Base-by-base conservation (phyloP, 345 rosid genomes). In the Pugionium dolabratum region DNA sequence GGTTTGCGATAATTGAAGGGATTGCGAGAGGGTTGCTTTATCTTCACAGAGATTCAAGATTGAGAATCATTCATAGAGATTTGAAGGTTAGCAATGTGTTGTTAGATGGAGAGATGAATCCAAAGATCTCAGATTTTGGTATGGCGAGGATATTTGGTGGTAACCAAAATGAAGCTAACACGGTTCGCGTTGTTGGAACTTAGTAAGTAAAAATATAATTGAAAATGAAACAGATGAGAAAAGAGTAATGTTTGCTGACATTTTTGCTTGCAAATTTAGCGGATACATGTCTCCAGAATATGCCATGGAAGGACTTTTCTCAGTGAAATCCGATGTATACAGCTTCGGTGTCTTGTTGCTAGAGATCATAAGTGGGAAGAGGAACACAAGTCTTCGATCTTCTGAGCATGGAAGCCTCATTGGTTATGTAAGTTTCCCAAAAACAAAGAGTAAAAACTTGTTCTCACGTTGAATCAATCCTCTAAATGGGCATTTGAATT, bases 231-330 rank as follows among this genome's bases (percentile, higher is more conserved):
- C 56, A 47, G 42, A 54, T 44, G 9, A 33, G 18, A 52, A 54
- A 34, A 31, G 6, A 42, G 2, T 34, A 25, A 29, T 44, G 46
- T 57, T 64, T 18, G 11, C 43, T 59, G 4, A 62, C 50, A 4
- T 1, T 11, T 33, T 29, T 18, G 4, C 26, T 31, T 29, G 35
- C 4, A 48, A 57, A 48, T 80, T 58, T 74, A 87, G 91, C 31
- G 95, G 87, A 27, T 87, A 83, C 64, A 85, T 87, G 90, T 78
- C 95, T 39, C 91, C 89, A 1, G 95, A 87, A 78, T 85, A 87
- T 2, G 93, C 90, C 0, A 87, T 85, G 89, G 90, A 85, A 79
- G 93, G 93, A 6, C 63, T 81, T 3, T 84, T 87, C 73, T 86
- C 93, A 3, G 75, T 83, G 26, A 88, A 88, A 52, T 85, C 91